Conservation (phyloP, 345 rosid genomes). For the Populus davidiana region DNA sequence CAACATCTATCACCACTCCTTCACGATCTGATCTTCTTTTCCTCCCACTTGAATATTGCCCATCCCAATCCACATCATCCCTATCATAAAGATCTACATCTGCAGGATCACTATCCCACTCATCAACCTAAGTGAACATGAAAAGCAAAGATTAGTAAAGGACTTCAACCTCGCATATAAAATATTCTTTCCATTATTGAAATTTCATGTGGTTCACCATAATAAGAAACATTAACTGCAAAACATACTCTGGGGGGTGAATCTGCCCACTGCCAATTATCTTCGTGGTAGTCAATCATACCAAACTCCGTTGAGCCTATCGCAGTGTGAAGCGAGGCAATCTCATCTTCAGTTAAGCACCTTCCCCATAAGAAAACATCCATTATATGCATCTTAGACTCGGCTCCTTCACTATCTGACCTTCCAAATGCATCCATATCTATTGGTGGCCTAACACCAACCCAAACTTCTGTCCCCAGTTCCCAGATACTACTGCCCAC, state of each 20-base stretch:
- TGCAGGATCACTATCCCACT: conserved; percentile 98
- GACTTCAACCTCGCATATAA: conserved; percentile 1
- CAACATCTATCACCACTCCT: conserved; percentile 54
- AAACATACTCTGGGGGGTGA: conserved; percentile 87
- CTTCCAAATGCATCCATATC: conserved; percentile 96
- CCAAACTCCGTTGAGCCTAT: conserved; percentile 66
- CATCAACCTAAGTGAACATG: conserved; percentile 65
- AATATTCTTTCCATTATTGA: not conserved
- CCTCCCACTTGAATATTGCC: conserved; percentile 97
- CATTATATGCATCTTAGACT: conserved; percentile 99
- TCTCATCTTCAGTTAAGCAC: conserved; percentile 93
- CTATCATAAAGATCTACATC: conserved; percentile 96
- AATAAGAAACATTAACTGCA: not conserved
- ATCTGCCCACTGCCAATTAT: conserved; percentile 97
- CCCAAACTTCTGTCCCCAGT: conserved; percentile 86
- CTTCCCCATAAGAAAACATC: conserved; percentile 99
- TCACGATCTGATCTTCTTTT: conserved; percentile 87
- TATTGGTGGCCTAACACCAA: conserved; percentile 90
- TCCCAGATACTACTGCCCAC: conserved; percentile 76
- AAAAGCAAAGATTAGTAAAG: conserved; percentile 23
- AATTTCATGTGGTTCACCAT: conserved; percentile 14
- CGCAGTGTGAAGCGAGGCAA: conserved; percentile 73
- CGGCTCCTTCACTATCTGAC: conserved; percentile 98
- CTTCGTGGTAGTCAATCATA: conserved; percentile 80
- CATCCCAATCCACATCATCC: conserved; percentile 99